Evolutionary conservation across 2,329 filamentous ascomycete species (phyloP).

Genomic region (Penicillium sp.): DNA sequence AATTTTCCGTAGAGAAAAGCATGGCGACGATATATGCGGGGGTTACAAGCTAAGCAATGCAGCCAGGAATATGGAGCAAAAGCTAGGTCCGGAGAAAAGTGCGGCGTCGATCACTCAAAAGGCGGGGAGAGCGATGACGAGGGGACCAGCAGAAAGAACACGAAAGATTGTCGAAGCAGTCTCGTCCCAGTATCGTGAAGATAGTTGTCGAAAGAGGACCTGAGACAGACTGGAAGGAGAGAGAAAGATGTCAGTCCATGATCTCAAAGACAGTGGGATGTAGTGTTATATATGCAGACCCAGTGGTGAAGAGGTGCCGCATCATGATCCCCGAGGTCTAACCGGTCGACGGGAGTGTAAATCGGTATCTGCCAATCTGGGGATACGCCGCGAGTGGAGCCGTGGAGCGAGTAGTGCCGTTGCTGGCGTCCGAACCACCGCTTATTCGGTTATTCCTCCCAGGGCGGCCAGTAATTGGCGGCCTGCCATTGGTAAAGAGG

Average conservation of each 20-base stretch:
- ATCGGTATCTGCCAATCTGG: conserved; percentile 37
- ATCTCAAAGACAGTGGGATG: background rate
- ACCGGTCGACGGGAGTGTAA: conserved; percentile 24
- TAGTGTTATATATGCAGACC: conserved; percentile 28
- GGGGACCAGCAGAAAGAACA: background rate
- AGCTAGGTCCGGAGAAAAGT: background rate
- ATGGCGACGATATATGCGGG: conserved; percentile 29
- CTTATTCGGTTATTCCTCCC: conserved; percentile 28
- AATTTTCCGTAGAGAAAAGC: conserved; percentile 39
- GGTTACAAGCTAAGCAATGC: conserved; percentile 1
- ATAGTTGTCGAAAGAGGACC: background rate
- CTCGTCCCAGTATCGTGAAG: background rate
- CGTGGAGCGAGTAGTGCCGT: conserved; percentile 25
- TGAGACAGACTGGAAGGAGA: background rate
- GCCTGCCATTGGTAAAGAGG: conserved; percentile 9
- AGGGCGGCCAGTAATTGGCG: conserved; percentile 14
- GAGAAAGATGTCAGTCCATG: conserved; percentile 3
- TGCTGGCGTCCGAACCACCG: conserved; percentile 23
- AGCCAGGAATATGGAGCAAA: background rate
- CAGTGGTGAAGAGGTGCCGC: background rate
- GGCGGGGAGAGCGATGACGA: conserved; percentile 8
- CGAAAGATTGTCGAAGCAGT: conserved; percentile 1
- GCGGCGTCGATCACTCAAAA: background rate
- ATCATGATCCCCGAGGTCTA: conserved; percentile 31
- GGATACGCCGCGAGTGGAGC: conserved; percentile 18